Percentiles rank a stretch among this genome's conserved stretches.
Conservation (phyloP, 1,284 basidiomycete species). For the Pseudozyma pruni region DNA sequence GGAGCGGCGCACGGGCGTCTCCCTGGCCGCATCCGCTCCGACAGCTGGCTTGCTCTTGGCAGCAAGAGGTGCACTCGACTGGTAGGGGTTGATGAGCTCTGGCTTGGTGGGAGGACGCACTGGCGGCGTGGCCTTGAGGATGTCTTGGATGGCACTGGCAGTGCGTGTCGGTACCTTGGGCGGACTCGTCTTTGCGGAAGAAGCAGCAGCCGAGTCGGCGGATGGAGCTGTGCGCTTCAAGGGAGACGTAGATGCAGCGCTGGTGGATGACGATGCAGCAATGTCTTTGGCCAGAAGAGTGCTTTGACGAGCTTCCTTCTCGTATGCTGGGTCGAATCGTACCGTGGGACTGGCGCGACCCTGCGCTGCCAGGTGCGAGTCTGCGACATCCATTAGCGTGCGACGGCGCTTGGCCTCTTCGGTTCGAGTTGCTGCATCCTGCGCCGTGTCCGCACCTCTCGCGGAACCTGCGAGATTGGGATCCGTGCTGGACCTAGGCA, state of each 20-base stretch:
- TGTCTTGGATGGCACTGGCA: conserved; percentile 52
- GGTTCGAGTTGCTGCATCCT: conserved; percentile 20
- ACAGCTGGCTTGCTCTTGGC: conserved; percentile 18
- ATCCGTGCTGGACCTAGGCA: conserved; percentile 41
- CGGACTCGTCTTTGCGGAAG: conserved; percentile 12
- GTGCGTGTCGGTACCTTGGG: conserved; percentile 43
- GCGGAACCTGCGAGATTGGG: conserved; percentile 23
- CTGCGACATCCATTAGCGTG: conserved; percentile 8
- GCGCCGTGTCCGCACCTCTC: conserved; percentile 12
- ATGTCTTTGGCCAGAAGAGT: conserved; percentile 37
- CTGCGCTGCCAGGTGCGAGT: too few relatives aligned
- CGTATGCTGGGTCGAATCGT: conserved; percentile 33
- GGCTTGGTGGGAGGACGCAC: conserved; percentile 45
- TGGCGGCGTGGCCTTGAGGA: conserved; percentile 51
- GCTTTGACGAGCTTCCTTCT: conserved; percentile 32
- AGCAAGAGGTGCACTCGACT: conserved; percentile 36
- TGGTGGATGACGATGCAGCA: conserved; percentile 5
- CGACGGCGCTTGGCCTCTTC: conserved; percentile 46
- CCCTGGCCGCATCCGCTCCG: not conserved
- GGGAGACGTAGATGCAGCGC: conserved; percentile 5
- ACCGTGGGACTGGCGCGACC: too few relatives aligned
- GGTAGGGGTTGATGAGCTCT: conserved; percentile 62
- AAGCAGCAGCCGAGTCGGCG: conserved; percentile 8
- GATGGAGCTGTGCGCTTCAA: conserved; percentile 39
- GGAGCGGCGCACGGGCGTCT: conserved; percentile 23